Evolutionary conservation across 2,329 filamentous ascomycete genomes (phyloP).

Genomic region (Colletotrichum chrysophilum): DNA sequence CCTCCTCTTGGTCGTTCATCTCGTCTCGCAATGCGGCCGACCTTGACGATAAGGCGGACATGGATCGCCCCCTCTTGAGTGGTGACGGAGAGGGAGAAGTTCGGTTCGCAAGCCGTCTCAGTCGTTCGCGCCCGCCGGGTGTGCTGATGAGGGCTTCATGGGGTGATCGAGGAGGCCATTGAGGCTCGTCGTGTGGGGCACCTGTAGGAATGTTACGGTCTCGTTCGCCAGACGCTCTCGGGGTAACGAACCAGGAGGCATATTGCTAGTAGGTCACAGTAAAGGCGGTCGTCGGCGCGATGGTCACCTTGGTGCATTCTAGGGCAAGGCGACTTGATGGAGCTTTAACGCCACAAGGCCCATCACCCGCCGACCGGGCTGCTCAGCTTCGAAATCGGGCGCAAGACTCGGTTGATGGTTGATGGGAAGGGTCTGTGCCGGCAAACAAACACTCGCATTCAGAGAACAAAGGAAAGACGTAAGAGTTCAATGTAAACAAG

Average conservation of each 20-base stretch:
- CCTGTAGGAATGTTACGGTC: slow-evolving; percentile 21
- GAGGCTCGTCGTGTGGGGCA: slow-evolving; percentile 43
- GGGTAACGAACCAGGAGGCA: slow-evolving; percentile 24
- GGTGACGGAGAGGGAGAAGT: slow-evolving; percentile 74
- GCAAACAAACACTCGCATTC: slow-evolving; percentile 1
- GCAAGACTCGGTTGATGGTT: not conserved
- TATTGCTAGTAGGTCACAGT: slow-evolving; percentile 4
- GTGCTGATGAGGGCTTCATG: slow-evolving; percentile 70
- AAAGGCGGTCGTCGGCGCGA: not conserved
- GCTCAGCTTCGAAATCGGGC: slow-evolving; percentile 3
- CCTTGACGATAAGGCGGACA: slow-evolving; percentile 30
- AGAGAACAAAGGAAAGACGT: not conserved
- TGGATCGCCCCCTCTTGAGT: slow-evolving; percentile 49
- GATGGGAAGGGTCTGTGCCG: slow-evolving; percentile 14
- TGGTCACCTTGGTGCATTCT: not conserved
- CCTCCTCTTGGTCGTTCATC: slow-evolving; percentile 56
- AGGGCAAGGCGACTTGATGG: not conserved
- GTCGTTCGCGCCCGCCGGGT: slow-evolving; percentile 79
- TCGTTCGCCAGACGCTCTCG: not conserved
- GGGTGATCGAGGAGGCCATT: slow-evolving; percentile 73
- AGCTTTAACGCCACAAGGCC: slow-evolving; percentile 17
- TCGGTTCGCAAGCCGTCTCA: slow-evolving; percentile 70
- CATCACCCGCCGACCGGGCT: slow-evolving; percentile 13
- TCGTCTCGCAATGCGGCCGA: slow-evolving; percentile 24
- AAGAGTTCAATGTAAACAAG: not conserved